Evolutionary conservation across 495 filamentous ascomycete species (phyloP).

Genomic region (Glutinoglossum americanum): DNA sequence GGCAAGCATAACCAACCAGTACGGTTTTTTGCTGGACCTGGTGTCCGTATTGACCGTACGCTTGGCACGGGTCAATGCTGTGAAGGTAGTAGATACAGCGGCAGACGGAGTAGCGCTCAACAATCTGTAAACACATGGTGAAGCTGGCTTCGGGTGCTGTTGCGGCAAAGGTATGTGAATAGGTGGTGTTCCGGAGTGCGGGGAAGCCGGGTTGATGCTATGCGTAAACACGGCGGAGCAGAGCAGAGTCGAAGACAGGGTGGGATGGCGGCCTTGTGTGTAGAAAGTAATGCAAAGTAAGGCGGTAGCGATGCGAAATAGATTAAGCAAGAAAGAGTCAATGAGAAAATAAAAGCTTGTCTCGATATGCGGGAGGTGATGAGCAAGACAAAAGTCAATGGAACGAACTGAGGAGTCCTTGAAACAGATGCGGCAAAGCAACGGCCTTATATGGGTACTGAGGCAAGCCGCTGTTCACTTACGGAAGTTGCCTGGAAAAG

Average conservation of each 20-base stretch:
- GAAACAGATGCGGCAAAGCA: neutral
- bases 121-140: constrained; percentile 47
- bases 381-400: neutral
- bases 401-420: neutral
- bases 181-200: neutral
- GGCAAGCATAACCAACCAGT: constrained; percentile 61
- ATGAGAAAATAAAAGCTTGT: neutral
- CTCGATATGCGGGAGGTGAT: no score
- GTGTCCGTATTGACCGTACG: constrained; percentile 52
- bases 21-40: constrained; percentile 48
- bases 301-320: neutral
- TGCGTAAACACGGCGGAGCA: neutral
- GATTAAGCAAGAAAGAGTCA: neutral
- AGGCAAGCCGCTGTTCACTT: neutral
- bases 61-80: constrained; percentile 49
- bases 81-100: constrained; percentile 64
- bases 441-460: neutral
- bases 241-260: neutral
- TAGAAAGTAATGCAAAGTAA: neutral
- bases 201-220: neutral
- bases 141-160: neutral
- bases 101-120: constrained; percentile 62
- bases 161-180: neutral
- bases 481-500: neutral
- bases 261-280: neutral